phyloP scores from a whole-genome alignment of 2,329 filamentous ascomycete genomes.

The Capronia americana region DNA sequence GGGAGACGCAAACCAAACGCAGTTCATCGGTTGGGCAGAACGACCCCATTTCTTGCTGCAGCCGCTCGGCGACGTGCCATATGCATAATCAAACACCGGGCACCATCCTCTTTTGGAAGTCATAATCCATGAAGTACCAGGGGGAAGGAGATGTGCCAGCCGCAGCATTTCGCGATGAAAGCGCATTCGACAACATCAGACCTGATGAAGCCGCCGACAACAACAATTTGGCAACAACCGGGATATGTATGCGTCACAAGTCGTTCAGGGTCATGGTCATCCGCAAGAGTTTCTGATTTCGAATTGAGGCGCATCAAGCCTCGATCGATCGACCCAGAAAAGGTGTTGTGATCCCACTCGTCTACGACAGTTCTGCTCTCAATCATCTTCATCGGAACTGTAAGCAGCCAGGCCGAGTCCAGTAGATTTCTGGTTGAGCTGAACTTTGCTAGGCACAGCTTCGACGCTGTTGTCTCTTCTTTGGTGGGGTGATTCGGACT shows the following conservation, averaged over 20 bases:
- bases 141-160: neutral
- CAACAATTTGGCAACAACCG: neutral
- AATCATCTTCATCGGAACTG: conserved; percentile 50
- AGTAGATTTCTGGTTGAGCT: conserved; percentile 30
- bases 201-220: neutral
- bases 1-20: conserved; percentile 17
- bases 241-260: neutral
- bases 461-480: neutral
- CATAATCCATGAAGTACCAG: neutral
- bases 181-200: neutral
- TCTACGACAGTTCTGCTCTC: neutral
- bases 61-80: conserved; percentile 12
- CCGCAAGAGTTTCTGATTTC: neutral
- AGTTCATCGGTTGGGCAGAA: conserved; percentile 13
- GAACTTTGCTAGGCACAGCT: neutral
- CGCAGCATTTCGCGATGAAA: neutral
- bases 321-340: neutral
- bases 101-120: conserved; percentile 12
- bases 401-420: conserved; percentile 49
- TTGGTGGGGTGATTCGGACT: neutral
- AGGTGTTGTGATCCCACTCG: neutral
- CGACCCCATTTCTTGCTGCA: conserved; percentile 8
- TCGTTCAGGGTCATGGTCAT: neutral
- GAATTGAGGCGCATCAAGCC: neutral
- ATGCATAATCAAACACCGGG: conserved; percentile 2